phyloP scores from a whole-genome alignment of 352 stramenopile genomes.

The Phytophthora melonis region DNA sequence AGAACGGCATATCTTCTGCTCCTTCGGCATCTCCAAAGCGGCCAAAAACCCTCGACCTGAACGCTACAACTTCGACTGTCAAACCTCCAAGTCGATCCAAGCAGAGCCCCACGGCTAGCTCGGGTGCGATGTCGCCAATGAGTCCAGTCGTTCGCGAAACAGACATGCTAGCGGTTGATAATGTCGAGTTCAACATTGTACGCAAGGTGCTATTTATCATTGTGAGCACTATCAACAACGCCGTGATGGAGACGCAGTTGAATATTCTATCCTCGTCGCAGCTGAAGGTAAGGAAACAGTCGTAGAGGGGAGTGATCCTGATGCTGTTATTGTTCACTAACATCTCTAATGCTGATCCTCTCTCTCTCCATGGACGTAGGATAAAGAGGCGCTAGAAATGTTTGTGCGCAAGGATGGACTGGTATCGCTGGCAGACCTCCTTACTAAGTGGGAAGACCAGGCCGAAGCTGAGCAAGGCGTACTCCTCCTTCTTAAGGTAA shows the following conservation, averaged over 20 bases:
- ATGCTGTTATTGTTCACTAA: conserved; percentile 1
- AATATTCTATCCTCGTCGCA: conserved; percentile 40
- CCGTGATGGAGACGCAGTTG: conserved; percentile 44
- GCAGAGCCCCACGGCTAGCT: conserved; percentile 11
- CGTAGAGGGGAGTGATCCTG: not conserved
- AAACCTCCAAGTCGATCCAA: conserved; percentile 25
- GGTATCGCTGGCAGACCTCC: conserved; percentile 48
- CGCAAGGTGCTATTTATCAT: conserved; percentile 69
- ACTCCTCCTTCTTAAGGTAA: conserved; percentile 73
- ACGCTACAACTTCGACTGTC: conserved; percentile 8
- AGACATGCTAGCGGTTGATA: conserved; percentile 32
- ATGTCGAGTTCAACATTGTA: conserved; percentile 59
- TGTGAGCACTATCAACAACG: conserved; percentile 50
- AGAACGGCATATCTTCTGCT: conserved; percentile 1
- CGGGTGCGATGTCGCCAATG: conserved; percentile 19
- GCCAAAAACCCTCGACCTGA: conserved; percentile 40
- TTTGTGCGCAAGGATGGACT: conserved; percentile 70
- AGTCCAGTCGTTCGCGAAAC: conserved; percentile 25
- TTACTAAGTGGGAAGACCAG: conserved; percentile 56
- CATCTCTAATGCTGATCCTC: not conserved
- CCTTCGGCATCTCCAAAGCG: conserved; percentile 47
- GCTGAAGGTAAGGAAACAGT: conserved; percentile 46
- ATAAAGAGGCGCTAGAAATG: conserved; percentile 54
- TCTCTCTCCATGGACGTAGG: conserved; percentile 25
- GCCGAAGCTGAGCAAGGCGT: conserved; percentile 63